Percentiles rank a stretch among this genome's conserved stretches.
Evolutionary conservation across 768 basidiomycete species (phyloP).

Genomic region (Suillus luteus): DNA sequence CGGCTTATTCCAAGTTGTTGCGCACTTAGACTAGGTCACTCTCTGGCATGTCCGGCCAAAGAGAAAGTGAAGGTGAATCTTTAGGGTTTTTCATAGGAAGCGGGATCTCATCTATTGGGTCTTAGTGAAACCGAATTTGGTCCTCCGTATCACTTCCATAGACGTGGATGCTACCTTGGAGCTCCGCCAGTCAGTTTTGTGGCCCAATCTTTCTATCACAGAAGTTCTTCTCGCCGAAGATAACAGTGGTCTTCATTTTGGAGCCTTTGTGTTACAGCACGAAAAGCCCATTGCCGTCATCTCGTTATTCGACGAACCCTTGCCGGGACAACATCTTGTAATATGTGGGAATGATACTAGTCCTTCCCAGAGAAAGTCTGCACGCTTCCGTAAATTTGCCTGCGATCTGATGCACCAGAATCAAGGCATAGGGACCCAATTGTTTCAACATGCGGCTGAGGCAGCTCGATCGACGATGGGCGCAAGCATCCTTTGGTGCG

Average conservation of each 20-base stretch:
- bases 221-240: conserved; percentile 57
- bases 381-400: conserved; percentile 64
- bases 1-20: neutral
- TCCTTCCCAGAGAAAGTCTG: conserved; percentile 19
- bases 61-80: conserved; percentile 2
- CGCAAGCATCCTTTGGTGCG: conserved; percentile 56
- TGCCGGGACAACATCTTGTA: conserved; percentile 24
- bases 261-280: conserved; percentile 47
- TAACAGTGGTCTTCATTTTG: conserved; percentile 50
- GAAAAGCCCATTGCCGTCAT: conserved; percentile 51
- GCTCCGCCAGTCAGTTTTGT: conserved; percentile 59
- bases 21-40: neutral
- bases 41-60: neutral
- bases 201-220: conserved; percentile 52
- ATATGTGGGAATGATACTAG: conserved; percentile 6
- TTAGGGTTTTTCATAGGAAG: neutral
- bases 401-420: conserved; percentile 54
- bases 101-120: neutral
- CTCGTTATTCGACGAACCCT: conserved; percentile 52
- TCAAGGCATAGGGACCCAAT: conserved; percentile 51
- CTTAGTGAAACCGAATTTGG: neutral
- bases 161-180: conserved; percentile 44
- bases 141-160: conserved; percentile 35
- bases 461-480: conserved; percentile 43
- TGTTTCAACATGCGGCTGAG: conserved; percentile 44